Base-by-base conservation (phyloP, 257 asterid species). In the Solanum sejunctum region DNA sequence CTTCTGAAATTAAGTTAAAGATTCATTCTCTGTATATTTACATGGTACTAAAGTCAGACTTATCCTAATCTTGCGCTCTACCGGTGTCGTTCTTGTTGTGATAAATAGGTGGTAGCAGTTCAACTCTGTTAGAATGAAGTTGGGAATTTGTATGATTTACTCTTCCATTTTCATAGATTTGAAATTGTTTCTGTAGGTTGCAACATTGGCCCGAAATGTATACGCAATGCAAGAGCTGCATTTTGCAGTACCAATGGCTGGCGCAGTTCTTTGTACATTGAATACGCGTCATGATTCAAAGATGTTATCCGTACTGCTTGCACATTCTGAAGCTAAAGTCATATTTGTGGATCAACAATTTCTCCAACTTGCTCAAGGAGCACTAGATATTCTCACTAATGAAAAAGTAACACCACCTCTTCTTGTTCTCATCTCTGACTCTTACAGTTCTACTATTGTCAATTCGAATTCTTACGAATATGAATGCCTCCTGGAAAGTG, bases 191-290 rank as follows among this genome's bases (percentile, higher is more conserved):
- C 32, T 64, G 20, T 71, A 89, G 91, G 91, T 87, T 71, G 90
- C 91, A 9, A 84, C 84, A 1, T 83, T 89, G 60, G 91, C 91
- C 45, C 91, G 89, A 11, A 89, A 89, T 83, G 83, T 89, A 60
- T 88, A 88, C 15, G 91, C 90, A 47, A 82, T 89, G 88, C 88
- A 89, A 51, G 91, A 89, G 88, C 86, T 89, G 57, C 91, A 87
- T 85, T 89, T 89, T 82, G 91, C 90, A 2, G 90, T 89, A 45
- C 91, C 91, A 45, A 89, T 89, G 90, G 90, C 91, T 18, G 91
- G 91, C 17, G 90, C 86, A 23, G 80, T 89, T 61, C 51, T 89
- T 13, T 89, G 90, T 56, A 85, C 90, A 8, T 49, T 89, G 28
- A 89, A 89, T 54, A 87, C 84, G 4, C 87, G 91, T 43, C 89